Conservation (phyloP, 768 basidiomycete genomes). For the Lanmaoa rubissima region DNA sequence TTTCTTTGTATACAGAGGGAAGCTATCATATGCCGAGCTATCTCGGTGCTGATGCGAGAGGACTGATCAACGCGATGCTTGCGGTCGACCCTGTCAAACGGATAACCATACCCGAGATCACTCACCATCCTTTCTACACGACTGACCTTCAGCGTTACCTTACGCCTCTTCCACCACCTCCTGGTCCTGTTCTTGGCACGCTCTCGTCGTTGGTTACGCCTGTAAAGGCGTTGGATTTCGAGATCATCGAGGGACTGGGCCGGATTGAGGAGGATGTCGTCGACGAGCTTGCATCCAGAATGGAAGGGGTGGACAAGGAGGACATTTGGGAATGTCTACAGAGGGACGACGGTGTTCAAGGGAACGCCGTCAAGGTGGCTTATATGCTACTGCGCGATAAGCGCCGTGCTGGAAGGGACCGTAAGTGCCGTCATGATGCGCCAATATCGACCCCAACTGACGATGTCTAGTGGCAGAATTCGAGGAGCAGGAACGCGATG, state of each 20-base stretch:
- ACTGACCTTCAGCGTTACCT: slow-evolving; percentile 86
- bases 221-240: slow-evolving; percentile 67
- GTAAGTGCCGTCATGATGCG: slow-evolving; percentile 47
- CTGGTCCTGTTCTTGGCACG: slow-evolving; percentile 73
- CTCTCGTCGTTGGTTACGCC: slow-evolving; percentile 71
- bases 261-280: slow-evolving; percentile 91
- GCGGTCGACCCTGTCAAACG: slow-evolving; percentile 93
- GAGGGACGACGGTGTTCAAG: slow-evolving; percentile 78
- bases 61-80: slow-evolving; percentile 86
- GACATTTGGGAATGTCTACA: slow-evolving; percentile 87
- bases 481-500: slow-evolving; percentile 85
- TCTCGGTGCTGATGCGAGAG: slow-evolving; percentile 73
- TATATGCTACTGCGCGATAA: slow-evolving; percentile 94
- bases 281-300: slow-evolving; percentile 69
- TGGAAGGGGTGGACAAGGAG: slow-evolving; percentile 74
- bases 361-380: slow-evolving; percentile 94
- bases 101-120: slow-evolving; percentile 90
- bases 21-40: slow-evolving; percentile 82
- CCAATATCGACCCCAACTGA: slow-evolving; percentile 8
- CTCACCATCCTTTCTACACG: slow-evolving; percentile 87
- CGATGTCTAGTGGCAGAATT: slow-evolving; percentile 59
- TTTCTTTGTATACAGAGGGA: slow-evolving; percentile 56
- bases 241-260: slow-evolving; percentile 89
- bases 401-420: slow-evolving; percentile 74
- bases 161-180: slow-evolving; percentile 72